Evolutionary conservation across 108 stramenopile genomes (phyloP), one percentile per base, ranked within the genome.

Genomic region (Aurantiochytrium sp.): DNA sequence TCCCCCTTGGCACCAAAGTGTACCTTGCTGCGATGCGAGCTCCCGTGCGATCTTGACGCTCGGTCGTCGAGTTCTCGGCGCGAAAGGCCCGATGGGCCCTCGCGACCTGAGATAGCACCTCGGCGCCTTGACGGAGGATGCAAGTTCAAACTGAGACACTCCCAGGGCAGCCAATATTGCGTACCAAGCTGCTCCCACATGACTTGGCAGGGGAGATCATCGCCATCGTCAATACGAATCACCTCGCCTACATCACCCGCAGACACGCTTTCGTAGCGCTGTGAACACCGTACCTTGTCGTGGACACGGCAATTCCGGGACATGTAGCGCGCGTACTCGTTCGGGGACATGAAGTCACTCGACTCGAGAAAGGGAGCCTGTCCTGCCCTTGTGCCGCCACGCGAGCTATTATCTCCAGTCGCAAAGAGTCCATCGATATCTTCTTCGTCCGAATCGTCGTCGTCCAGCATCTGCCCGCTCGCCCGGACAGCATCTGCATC

Each of bases 141-240:
- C 49, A 83, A 23, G 51, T 83, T 83, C 49, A 83, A 4, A 3
- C 76, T 83, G 19, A 83, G 23, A 35, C 76, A 83, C 8, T 83
- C 76, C 76, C 76, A 83, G n/a, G 76, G 76, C 12, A 83, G 76
- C 76, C 76, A 83, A 23, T 83, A 83, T 4, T 83, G 76, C n/a
- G 76, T 53, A 6, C 76, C 76, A 35, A 83, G 76, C 12, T 8
- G 44, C 76, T 83, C 76, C 76, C 76, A 83, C n/a, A 83, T 21
- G 51, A 83, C 76, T 35, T 83, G 76, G 76, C 76, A 83, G 18
- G 76, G 76, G 43, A 83, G 28, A 23, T 83, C 76, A 23, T 83
- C 76, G 49, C 76, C 76, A 12, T 83, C 76, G 28, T 83, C 76
- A 53, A 83, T 83, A 12, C 76, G 76, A 53, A 83, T 83, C 25